Conservation (phyloP, 164 flowering plant species). For the Magnolia kwangsiensis region DNA sequence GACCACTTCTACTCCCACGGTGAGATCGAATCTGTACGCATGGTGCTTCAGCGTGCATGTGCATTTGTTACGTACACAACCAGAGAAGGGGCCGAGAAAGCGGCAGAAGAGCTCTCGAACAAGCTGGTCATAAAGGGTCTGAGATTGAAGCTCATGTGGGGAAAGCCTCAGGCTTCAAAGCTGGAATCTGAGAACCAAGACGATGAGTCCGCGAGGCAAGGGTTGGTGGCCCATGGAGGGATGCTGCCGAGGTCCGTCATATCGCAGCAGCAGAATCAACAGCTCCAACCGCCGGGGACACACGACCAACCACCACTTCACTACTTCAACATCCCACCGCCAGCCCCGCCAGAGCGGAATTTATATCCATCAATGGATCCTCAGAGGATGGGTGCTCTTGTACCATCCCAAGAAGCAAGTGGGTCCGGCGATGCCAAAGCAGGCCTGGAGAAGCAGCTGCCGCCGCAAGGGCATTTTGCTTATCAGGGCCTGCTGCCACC, state of each 20-base stretch:
- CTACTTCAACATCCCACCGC: constrained; percentile 80
- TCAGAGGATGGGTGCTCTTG: constrained; percentile 86
- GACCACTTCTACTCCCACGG: constrained; percentile 91
- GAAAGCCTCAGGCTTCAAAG: constrained; percentile 81
- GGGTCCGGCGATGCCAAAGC: constrained; percentile 48
- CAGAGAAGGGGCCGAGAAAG: constrained; percentile 92
- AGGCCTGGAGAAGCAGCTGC: constrained; percentile 43
- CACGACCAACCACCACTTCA: constrained; percentile 58
- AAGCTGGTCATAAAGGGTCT: constrained; percentile 83
- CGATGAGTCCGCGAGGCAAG: constrained; percentile 50
- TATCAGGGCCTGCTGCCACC: constrained; percentile 44
- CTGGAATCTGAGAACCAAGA: constrained; percentile 50
- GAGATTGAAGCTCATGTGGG: constrained; percentile 91
- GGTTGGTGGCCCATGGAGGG: constrained; percentile 67
- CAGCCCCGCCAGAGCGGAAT: constrained; percentile 65
- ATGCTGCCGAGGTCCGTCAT: constrained; percentile 82
- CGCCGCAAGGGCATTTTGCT: constrained; percentile 28
- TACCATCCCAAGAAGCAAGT: constrained; percentile 62
- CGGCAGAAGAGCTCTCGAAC: constrained; percentile 91
- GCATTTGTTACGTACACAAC: constrained; percentile 97
- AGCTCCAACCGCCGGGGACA: constrained; percentile 48
- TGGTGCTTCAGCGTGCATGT: constrained; percentile 77
- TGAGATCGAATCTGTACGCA: constrained; percentile 84
- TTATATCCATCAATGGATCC: constrained; percentile 96
- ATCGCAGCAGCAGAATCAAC: constrained; percentile 78